Percentiles rank a stretch among this genome's conserved stretches.
Evolutionary conservation across 176 grass and related monocot species (phyloP).

Genomic region (Stipa capillata): DNA sequence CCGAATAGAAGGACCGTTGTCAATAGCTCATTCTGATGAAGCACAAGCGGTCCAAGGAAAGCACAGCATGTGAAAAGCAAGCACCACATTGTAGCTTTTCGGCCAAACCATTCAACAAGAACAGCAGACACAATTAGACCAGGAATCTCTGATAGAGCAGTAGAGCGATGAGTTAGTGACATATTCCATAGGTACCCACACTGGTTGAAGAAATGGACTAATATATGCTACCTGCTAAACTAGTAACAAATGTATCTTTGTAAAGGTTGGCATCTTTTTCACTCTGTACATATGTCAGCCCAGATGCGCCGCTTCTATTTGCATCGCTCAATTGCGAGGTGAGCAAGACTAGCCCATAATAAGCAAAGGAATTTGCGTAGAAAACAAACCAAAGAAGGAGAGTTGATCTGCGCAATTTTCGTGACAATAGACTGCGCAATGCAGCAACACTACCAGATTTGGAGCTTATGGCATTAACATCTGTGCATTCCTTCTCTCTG

Average conservation of each 20-base stretch:
- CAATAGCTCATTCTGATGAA: constrained; percentile 43
- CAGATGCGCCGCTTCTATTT: constrained; percentile 30
- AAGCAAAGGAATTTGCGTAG: constrained; percentile 64
- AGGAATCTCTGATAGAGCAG: constrained; percentile 39
- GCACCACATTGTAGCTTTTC: constrained; percentile 52
- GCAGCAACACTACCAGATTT: constrained; percentile 18
- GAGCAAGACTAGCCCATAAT: constrained; percentile 65
- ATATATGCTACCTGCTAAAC: constrained; percentile 39
- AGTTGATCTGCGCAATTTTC: constrained; percentile 45
- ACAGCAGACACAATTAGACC: constrained; percentile 49
- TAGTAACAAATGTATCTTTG: constrained; percentile 61
- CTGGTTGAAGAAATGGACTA: not conserved
- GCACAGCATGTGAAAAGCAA: constrained; percentile 51
- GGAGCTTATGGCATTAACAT: constrained; percentile 16
- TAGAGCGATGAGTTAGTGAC: not conserved
- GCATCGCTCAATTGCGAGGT: constrained; percentile 41
- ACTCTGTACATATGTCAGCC: not conserved
- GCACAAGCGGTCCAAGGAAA: constrained; percentile 45
- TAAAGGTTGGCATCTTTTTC: constrained; percentile 24
- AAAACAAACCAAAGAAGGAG: constrained; percentile 69
- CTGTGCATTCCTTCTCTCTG: not conserved
- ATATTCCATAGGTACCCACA: not conserved
- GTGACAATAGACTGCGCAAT: constrained; percentile 37
- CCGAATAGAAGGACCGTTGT: constrained; percentile 60
- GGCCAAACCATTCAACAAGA: constrained; percentile 49